Conservation (phyloP, 192 early-diverging fungal species). For the Spizellomyces sp. region DNA sequence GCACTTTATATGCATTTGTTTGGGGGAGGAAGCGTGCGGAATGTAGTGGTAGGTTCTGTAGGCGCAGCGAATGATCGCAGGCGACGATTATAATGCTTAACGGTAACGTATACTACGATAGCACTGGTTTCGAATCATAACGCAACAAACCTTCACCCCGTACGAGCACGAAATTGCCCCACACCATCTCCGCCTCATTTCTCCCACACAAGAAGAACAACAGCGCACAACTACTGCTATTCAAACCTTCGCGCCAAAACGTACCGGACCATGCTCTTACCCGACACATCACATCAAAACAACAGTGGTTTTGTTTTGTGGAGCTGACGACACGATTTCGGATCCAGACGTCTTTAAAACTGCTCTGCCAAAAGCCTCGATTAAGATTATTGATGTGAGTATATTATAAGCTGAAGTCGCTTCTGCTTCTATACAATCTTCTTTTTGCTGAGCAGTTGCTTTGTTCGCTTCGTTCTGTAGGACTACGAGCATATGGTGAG, state of each 20-base stretch:
- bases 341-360: slow-evolving; percentile 18
- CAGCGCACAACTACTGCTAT: slow-evolving; percentile 6
- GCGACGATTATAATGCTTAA: too few species aligned
- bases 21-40: slow-evolving; percentile 28
- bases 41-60: slow-evolving; percentile 11
- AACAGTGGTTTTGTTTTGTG: slow-evolving; percentile 28
- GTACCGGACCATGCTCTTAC: slow-evolving; percentile 27
- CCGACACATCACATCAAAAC: slow-evolving; percentile 45
- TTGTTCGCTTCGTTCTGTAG: neutral
- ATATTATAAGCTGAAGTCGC: neutral
- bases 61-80: neutral
- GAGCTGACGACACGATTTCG: slow-evolving; percentile 27
- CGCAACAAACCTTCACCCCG: slow-evolving; percentile 24
- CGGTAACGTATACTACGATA: too few species aligned
- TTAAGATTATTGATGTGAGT: slow-evolving; percentile 14
- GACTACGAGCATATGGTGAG: slow-evolving; percentile 28
- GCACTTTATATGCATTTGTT: slow-evolving; percentile 38
- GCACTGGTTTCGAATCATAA: slow-evolving; percentile 47
- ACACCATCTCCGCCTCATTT: neutral
- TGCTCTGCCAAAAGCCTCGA: slow-evolving; percentile 16
- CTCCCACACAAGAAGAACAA: neutral
- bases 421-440: too few species aligned
- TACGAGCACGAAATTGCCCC: slow-evolving; percentile 22
- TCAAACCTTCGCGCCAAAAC: slow-evolving; percentile 14
- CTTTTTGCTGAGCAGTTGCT: too few species aligned